Base-by-base conservation (phyloP, 2,329 filamentous ascomycete species). In the Monosporascus sp. region DNA sequence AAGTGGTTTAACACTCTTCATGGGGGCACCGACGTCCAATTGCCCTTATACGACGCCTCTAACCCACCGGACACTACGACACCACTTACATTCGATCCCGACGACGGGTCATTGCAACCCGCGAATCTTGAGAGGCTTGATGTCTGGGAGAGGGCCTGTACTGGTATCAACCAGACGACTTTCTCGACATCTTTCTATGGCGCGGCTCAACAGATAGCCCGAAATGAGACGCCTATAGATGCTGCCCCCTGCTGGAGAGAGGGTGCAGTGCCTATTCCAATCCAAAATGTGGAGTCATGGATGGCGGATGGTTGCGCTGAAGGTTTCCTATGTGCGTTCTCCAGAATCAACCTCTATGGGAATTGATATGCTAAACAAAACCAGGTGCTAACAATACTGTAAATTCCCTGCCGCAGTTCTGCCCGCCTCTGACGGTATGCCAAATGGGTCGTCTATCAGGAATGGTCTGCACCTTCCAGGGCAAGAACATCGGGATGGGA, bases 371-470 rank as follows among this genome's bases (percentile, higher is more conserved):
- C 60, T 64, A 22, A 62, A 51, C 7, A 24, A 6, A 3, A 31
- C 7, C 37, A 75, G 74, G 74, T 54, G 55, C 60, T 37, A 77
- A 77, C 50, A 77, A 76, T 54, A 77, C 74, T 5, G 65, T 73
- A 43, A 77, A 77, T 55, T 76, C 74, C 1, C 61, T 77, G 7
- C 74, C 74, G 7, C 71, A 75, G 51, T 77, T 68, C 53, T 77
- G 74, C 44, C 72, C 74, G 8, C 72, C 74, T 8, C 51, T 71
- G 2, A 63, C 65, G 1, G 49, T 58, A 9, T 77, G 74, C 35
- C 73, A 74, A 35, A 55, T 66, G 40, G 60, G 65, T 2, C 66
- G 74, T 50, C 50, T 75, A 2, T 64, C 66, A 0, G 70, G 71
- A 0, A 54, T 58, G 8, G 62, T 69, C 3, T 76, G 72, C 53